Conservation (phyloP, 306 rosid species). For the Fragaria vesca region DNA sequence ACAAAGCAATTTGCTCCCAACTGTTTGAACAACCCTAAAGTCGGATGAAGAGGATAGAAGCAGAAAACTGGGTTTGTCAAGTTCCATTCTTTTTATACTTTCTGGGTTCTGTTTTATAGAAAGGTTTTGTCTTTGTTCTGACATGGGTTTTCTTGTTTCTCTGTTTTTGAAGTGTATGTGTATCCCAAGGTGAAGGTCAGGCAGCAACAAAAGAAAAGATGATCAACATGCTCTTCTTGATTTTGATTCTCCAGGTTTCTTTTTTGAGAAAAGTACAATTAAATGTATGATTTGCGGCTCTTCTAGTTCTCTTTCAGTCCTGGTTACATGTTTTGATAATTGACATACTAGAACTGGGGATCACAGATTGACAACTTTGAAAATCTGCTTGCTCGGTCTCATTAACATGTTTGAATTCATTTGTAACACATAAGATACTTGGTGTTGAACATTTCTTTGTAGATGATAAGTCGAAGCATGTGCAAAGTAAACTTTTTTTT, state of each 20-base stretch:
- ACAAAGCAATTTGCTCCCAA: background rate
- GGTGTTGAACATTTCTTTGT: background rate
- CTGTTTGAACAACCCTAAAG: background rate
- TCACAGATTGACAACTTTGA: background rate
- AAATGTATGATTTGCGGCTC: background rate
- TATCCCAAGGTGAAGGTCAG: conserved; percentile 39
- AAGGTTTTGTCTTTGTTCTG: background rate
- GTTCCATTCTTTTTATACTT: background rate
- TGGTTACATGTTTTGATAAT: background rate
- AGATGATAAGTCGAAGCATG: background rate
- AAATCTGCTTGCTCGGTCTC: background rate
- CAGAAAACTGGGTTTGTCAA: conserved; percentile 13
- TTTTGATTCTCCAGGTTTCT: conserved; percentile 28
- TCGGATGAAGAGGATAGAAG: background rate
- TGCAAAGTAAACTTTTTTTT: background rate
- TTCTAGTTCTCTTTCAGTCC: background rate
- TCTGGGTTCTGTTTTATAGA: background rate
- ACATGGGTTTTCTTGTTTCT: conserved; percentile 7
- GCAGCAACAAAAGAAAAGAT: conserved; percentile 27
- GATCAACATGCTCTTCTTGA: conserved; percentile 21
- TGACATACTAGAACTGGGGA: background rate
- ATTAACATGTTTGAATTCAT: background rate
- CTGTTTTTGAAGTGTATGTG: conserved; percentile 12
- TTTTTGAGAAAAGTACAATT: background rate
- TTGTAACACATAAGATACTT: background rate